Evolutionary conservation across 768 basidiomycete genomes (phyloP), one percentile per base, ranked within the genome.

Genomic region (Agrocybe pediades): DNA sequence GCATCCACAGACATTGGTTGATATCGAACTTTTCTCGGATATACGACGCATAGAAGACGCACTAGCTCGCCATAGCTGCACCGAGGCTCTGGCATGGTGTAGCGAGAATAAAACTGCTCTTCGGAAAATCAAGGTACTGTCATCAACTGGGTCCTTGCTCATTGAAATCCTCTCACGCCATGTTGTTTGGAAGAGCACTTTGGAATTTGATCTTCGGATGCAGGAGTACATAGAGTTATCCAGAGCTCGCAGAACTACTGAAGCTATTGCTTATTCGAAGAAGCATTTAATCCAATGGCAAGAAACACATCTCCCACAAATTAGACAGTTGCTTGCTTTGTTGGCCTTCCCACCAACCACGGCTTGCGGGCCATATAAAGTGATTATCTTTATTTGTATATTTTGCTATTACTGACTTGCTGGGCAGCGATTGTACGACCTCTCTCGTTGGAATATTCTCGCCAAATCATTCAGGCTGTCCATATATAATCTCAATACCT

Each of bases 191-290:
- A 70, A 98, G 95, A 94, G 89, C 72, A 88, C 92, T 8, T 84
- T 99, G 41, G 97, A 99, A 74, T 98, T 98, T 69, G 90, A 95
- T 60, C 84, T 99, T 43, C 86, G 97, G 41, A 79, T 97, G 39
- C 97, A 99, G 71, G 94, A 98, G 71, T 98, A 89, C 68, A 95
- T 98, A 65, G 97, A 99, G 71, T 80, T 99, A 5, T 84, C 87
- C 27, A 79, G 97, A 29, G 72, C 77, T 3, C 68, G 84, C 29
- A 85, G 86, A 66, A 76, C 73, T 9, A 64, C 75, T 41, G 89
- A 90, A 49, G 97, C 97, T 8, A 93, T 98, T 57, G 76, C 82
- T 1, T 97, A 98, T 71, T 79, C 82, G 16, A 81, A 82, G 68
- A 96, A 91, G 68, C 77, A 97, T 65, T 79, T 99, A 4, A 70